Percentiles rank a stretch among this genome's conserved stretches.
phyloP scores from a whole-genome alignment of 176 grass and related monocot species.

The Bolboschoenus planiculmis region DNA sequence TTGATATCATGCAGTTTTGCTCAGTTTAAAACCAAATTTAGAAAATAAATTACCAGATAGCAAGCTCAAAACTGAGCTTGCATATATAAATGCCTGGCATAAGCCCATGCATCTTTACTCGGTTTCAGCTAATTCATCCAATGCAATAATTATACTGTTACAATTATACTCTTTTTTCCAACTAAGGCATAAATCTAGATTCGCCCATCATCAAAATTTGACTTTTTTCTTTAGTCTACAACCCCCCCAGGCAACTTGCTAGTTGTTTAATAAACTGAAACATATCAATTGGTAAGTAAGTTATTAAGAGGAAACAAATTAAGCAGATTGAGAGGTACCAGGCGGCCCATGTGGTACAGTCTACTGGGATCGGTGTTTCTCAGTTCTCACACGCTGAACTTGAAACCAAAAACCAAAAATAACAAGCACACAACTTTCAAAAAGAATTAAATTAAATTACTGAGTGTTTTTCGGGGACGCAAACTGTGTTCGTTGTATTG shows the following conservation, averaged over 20 bases:
- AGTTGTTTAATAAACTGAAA: neutral
- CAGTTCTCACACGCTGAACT: neutral
- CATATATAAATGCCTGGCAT: neutral
- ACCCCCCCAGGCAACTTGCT: neutral
- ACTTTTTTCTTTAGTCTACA: neutral
- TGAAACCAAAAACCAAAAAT: neutral
- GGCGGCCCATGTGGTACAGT: neutral
- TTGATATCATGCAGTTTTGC: neutral
- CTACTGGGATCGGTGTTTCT: neutral
- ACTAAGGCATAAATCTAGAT: neutral
- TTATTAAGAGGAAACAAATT: neutral
- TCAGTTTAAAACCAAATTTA: neutral
- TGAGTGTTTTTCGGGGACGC: neutral
- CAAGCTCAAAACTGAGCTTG: neutral
- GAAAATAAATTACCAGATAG: neutral
- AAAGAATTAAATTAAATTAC: neutral
- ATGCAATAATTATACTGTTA: neutral
- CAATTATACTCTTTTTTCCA: neutral
- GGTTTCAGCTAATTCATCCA: neutral
- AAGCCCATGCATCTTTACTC: neutral
- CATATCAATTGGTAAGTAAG: neutral
- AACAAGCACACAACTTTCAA: neutral
- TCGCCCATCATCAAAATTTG: neutral
- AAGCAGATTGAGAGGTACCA: neutral
- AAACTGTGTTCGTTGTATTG: neutral